These are phyloP conservation scores for Dillenia suffruticosa DNA, from an alignment of 164 flowering plant species.

Conservation along the genomic window DNA sequence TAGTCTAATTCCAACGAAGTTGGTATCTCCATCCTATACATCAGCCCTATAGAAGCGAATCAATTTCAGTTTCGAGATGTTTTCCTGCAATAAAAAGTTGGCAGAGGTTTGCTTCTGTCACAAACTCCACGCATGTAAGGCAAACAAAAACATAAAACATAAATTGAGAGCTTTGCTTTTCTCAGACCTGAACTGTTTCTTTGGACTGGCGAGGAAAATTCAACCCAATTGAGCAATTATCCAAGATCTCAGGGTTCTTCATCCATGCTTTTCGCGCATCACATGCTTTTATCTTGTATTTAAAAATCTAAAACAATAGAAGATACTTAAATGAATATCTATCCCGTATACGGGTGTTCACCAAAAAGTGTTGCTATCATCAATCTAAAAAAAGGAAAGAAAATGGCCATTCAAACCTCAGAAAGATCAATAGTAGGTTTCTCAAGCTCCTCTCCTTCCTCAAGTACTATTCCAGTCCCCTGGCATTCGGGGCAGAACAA, in stretches of 20 bases:
- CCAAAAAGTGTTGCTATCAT: neutral
- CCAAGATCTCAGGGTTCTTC: conserved; percentile 63
- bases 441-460: conserved; percentile 64
- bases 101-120: neutral
- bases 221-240: conserved; percentile 84
- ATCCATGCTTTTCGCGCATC: conserved; percentile 77
- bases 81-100: conserved; percentile 36
- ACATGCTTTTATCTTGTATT: conserved; percentile 49
- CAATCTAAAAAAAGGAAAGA: neutral
- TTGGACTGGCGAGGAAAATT: conserved; percentile 40
- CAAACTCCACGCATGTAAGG: neutral
- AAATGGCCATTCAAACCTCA: conserved; percentile 44
- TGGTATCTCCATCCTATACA: conserved; percentile 6
- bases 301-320: conserved; percentile 59
- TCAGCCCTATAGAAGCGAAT: conserved; percentile 45
- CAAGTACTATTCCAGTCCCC: conserved; percentile 60
- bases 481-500: conserved; percentile 93
- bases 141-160: neutral
- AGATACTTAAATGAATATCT: neutral
- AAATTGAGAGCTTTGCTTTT: neutral
- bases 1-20: too few species aligned
- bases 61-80: conserved; percentile 39
- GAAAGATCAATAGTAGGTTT: conserved; percentile 46
- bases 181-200: conserved; percentile 48
- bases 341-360: neutral